Conservation (phyloP, 148 eudicot species). For the Pouteria glomerata region DNA sequence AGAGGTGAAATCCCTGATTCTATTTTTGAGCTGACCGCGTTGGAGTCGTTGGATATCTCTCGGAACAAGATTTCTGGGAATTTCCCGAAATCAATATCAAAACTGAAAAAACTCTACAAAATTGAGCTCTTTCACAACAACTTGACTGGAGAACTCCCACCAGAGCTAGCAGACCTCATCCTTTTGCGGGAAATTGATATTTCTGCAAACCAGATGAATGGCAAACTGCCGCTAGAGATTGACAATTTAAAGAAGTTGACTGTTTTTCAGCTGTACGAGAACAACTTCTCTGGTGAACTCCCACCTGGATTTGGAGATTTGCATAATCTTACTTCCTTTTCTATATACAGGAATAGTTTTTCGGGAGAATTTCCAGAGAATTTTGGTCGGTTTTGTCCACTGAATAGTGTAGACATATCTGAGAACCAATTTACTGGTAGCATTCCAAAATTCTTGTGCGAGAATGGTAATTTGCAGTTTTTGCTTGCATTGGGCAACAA, state of each 20-base stretch:
- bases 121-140: conserved; percentile 75
- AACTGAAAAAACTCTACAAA: conserved; percentile 46
- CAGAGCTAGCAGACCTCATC: conserved; percentile 49
- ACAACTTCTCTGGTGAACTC: conserved; percentile 66
- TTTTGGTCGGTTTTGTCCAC: conserved; percentile 65
- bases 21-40: conserved; percentile 44
- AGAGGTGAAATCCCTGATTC: conserved; percentile 75
- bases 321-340: conserved; percentile 43
- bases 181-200: conserved; percentile 74
- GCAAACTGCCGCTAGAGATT: conserved; percentile 57
- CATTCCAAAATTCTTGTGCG: conserved; percentile 72
- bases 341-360: conserved; percentile 66
- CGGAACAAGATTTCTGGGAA: conserved; percentile 57
- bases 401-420: conserved; percentile 67
- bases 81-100: conserved; percentile 45
- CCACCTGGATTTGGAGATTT: conserved; percentile 78
- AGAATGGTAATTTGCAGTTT: conserved; percentile 30
- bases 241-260: conserved; percentile 64
- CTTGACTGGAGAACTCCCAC: conserved; percentile 70
- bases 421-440: conserved; percentile 76
- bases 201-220: conserved; percentile 67
- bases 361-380: conserved; percentile 64
- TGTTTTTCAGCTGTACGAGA: conserved; percentile 57
- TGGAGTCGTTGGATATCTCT: conserved; percentile 61
- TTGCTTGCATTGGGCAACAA: conserved; percentile 73